phyloP scores from a whole-genome alignment of 345 rosid genomes.

The Melaleuca quinquenervia region DNA sequence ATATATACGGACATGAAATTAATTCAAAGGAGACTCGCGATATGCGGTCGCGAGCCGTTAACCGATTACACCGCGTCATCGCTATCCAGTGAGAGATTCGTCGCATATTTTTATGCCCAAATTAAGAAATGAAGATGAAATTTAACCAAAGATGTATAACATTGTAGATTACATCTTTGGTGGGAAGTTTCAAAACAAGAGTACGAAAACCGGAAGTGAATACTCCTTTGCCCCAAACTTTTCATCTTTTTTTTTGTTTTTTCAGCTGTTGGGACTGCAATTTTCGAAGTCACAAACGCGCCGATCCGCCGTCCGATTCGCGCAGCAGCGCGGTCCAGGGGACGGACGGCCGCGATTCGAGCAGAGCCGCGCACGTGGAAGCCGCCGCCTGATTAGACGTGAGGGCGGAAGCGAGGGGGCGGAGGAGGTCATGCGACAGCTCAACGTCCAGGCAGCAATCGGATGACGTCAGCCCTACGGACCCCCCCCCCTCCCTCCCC shows the following conservation, averaged over 20 bases:
- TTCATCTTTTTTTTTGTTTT: fast-evolving
- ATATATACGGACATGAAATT: too few species aligned
- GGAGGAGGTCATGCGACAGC: neutral
- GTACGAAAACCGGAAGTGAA: neutral
- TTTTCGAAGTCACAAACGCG: neutral
- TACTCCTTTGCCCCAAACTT: neutral
- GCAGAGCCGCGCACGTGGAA: neutral
- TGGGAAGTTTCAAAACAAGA: too few species aligned
- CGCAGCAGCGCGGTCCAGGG: neutral
- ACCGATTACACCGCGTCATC: too few species aligned
- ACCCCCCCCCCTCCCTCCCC: fast-evolving
- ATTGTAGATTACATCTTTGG: too few species aligned
- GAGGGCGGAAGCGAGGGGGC: neutral
- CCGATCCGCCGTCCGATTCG: neutral
- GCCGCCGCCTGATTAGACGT: constrained; percentile 30
- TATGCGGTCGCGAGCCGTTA: too few species aligned
- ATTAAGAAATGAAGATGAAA: too few species aligned
- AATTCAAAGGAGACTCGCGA: too few species aligned
- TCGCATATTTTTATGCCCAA: too few species aligned
- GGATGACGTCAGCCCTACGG: constrained; percentile 4
- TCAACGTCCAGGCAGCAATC: neutral
- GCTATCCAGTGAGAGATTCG: too few species aligned
- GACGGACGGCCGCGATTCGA: constrained; percentile 1
- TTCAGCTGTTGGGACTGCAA: neutral
- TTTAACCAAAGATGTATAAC: too few species aligned